These are phyloP conservation scores for Kwoniella pini DNA, from an alignment of 768 basidiomycete species.

Conservation along the genomic window DNA sequence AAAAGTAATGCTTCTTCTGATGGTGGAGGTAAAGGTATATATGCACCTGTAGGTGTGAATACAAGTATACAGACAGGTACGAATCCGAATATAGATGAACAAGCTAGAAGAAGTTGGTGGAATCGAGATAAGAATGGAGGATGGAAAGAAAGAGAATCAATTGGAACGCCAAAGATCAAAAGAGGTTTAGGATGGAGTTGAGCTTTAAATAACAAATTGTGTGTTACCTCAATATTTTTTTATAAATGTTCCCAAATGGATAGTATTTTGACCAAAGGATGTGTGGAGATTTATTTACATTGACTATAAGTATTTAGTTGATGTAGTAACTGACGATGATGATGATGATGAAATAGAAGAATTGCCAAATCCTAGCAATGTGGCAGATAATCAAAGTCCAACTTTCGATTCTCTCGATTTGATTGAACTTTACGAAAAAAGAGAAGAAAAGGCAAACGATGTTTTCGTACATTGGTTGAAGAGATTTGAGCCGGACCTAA, in stretches of 20 bases:
- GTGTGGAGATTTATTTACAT: no score
- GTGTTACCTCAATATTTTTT: no score
- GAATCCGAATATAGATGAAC: background rate
- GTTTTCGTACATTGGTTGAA: conserved; percentile 1
- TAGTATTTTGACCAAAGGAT: no score
- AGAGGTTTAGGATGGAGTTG: conserved; percentile 9
- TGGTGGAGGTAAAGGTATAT: background rate
- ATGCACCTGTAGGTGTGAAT: background rate
- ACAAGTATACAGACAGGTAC: background rate
- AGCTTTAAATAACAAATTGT: background rate
- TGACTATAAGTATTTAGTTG: no score
- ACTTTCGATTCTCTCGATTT: background rate
- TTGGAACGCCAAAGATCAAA: conserved; percentile 3
- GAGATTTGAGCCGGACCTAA: background rate
- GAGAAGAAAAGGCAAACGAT: background rate
- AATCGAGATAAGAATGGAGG: conserved; percentile 2
- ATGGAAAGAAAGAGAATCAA: background rate
- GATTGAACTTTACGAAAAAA: background rate
- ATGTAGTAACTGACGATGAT: background rate
- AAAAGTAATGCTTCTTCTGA: background rate
- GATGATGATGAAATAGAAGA: background rate
- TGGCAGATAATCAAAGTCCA: conserved; percentile 3
- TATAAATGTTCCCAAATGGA: no score
- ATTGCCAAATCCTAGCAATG: no score
- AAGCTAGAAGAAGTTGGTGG: conserved; percentile 4